Conservation (phyloP, 768 basidiomycete genomes). For the Rhizopogon sp. region DNA sequence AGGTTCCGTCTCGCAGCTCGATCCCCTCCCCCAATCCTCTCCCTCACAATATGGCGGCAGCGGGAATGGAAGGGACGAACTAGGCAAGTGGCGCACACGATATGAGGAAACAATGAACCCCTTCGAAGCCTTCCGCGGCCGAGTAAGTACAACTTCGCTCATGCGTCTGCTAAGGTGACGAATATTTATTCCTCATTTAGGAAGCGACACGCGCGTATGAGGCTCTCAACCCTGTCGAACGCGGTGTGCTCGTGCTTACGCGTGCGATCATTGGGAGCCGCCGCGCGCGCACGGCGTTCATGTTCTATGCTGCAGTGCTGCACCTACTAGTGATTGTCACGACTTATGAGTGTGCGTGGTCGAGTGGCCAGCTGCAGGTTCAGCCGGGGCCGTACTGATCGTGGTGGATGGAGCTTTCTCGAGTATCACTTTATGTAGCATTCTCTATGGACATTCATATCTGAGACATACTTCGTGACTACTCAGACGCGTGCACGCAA, state of each 20-base stretch:
- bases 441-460: no score
- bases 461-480: background rate
- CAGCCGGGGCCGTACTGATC: slow-evolving; percentile 41
- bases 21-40: slow-evolving; percentile 51
- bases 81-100: slow-evolving; percentile 84
- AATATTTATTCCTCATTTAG: slow-evolving; percentile 35
- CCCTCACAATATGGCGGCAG: slow-evolving; percentile 23
- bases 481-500: background rate
- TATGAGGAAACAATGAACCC: slow-evolving; percentile 99
- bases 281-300: slow-evolving; percentile 83
- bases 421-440: background rate
- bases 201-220: slow-evolving; percentile 94
- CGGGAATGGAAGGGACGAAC: slow-evolving; percentile 54
- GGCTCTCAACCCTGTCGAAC: slow-evolving; percentile 86
- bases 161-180: background rate
- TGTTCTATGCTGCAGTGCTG: slow-evolving; percentile 76
- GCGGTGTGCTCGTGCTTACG: slow-evolving; percentile 81
- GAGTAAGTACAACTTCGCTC: slow-evolving; percentile 50
- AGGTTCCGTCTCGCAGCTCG: slow-evolving; percentile 56
- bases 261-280: slow-evolving; percentile 85
- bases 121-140: slow-evolving; percentile 93
- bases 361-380: slow-evolving; percentile 45
- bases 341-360: slow-evolving; percentile 64
- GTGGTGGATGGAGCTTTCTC: background rate
- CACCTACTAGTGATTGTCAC: slow-evolving; percentile 82